Percentiles rank a stretch among this genome's conserved stretches.
Evolutionary conservation across 768 basidiomycete species (phyloP).

Genomic region (Pulveroboletus sp.): DNA sequence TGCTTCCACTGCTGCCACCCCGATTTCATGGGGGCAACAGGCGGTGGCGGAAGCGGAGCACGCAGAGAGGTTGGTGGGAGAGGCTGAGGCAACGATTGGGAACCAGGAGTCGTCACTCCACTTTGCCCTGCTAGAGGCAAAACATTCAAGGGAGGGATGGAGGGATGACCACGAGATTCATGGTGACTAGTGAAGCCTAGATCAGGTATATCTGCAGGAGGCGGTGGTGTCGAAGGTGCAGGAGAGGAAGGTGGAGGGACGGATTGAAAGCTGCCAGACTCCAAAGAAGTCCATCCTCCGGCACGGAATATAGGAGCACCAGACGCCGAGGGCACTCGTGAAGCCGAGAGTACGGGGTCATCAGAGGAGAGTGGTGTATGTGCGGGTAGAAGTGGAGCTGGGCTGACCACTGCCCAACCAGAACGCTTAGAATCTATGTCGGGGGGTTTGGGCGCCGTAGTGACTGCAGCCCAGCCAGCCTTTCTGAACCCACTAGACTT

Average conservation of each 20-base stretch:
- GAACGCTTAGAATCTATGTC: constrained; percentile 12
- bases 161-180: constrained; percentile 13
- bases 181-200: constrained; percentile 3
- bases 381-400: constrained; percentile 21
- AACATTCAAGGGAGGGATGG: constrained; percentile 4
- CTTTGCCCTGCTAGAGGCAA: constrained; percentile 4
- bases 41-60: constrained; percentile 18
- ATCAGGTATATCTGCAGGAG: constrained; percentile 7
- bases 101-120: constrained; percentile 2
- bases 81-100: constrained; percentile 10
- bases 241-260: constrained; percentile 20
- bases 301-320: constrained; percentile 49
- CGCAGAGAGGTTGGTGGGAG: constrained; percentile 6
- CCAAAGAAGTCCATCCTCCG: constrained; percentile 66
- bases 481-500: constrained; percentile 36
- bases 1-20: constrained; percentile 55
- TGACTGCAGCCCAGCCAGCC: constrained; percentile 46
- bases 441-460: constrained; percentile 6
- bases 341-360: constrained; percentile 14
- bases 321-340: constrained; percentile 13
- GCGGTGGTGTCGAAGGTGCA: constrained; percentile 8
- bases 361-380: constrained; percentile 9
- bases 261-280: constrained; percentile 38
- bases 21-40: constrained; percentile 27
- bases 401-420: constrained; percentile 14